Base-by-base conservation (phyloP, 257 asterid species). In the Scutellaria baicalensis region DNA sequence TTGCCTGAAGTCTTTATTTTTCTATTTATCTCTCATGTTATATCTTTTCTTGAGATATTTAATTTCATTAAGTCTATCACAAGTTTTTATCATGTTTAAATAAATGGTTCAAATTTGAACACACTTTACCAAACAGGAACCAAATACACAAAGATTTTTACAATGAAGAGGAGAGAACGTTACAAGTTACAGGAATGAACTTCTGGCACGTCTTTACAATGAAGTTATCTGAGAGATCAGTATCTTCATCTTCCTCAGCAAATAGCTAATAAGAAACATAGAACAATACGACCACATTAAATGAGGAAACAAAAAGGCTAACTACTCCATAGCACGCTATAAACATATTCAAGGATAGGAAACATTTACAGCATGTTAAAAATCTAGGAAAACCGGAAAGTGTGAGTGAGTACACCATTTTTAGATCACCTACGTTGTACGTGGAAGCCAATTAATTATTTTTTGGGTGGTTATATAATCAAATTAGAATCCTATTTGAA, bases 201-300 rank as follows among this genome's bases (percentile, higher is more conserved):
- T 83, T 91, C 88, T 86, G 94, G 85, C 99, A 91, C 49, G 97
- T 89, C 96, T 88, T 91, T 75, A 89, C 95, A 40, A 91, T 89
- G 89, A 91, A 87, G 83, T 94, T 94, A 61, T 94, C 90, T 21
- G 99, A 86, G 77, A 94, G 83, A 81, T 94, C 97, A 36, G 84
- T 76, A 27, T 91, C 97, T 66, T 84, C 99, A 66, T 84, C 96
- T 56, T 86, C 97, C 71, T 64, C 86, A 43, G 90, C 72, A 81
- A 94, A 87, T 79, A 91, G 77, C 97, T 91, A 74, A 36, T 89
- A 70, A 31, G 68, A 77, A 31, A 78, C 70, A 74, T 11, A 54
- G 31, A 55, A 36, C 43, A 78, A 54, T 74, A 77, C 40, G 74
- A 64, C 64, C 43, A 54, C 49, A 47, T 12, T 33, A 54, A 31